Conservation (phyloP, 306 rosid genomes). For the Quercus aquifolioides region DNA sequence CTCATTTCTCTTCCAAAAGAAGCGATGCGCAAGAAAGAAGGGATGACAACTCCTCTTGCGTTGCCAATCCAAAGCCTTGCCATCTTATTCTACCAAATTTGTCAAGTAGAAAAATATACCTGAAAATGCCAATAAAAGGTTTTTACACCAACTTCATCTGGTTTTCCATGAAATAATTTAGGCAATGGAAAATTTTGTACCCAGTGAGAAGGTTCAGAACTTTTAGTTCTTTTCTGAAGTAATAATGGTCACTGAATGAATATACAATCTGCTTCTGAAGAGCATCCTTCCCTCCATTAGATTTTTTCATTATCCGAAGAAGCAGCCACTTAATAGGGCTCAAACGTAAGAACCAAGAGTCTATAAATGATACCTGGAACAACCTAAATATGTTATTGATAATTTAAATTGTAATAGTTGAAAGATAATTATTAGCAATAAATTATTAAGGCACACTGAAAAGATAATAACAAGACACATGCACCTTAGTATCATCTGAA, state of each 20-base stretch:
- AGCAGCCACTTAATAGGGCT: conserved; percentile 60
- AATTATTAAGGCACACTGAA: not conserved
- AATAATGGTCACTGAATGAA: conserved; percentile 91
- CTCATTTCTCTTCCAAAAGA: conserved; percentile 54
- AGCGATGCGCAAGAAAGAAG: conserved; percentile 64
- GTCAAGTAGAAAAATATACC: conserved; percentile 80
- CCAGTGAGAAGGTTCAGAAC: conserved; percentile 81
- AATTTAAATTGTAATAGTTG: not conserved
- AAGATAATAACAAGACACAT: not conserved
- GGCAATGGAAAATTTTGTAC: conserved; percentile 36
- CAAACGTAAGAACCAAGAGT: conserved; percentile 60
- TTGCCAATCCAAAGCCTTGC: conserved; percentile 82
- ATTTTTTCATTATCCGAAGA: conserved; percentile 68
- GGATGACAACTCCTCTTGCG: conserved; percentile 61
- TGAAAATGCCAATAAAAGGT: conserved; percentile 19
- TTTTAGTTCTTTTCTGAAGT: conserved; percentile 81
- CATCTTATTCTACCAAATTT: conserved; percentile 90
- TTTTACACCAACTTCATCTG: not conserved
- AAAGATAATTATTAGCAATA: not conserved
- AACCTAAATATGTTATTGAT: not conserved
- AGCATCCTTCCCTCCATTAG: conserved; percentile 39
- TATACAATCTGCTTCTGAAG: conserved; percentile 54
- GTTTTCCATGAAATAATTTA: conserved; percentile 1
- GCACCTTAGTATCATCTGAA: not conserved
- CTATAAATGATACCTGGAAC: conserved; percentile 75